These are phyloP conservation scores for Didymella keratinophila DNA, from an alignment of 2,329 filamentous ascomycete genomes.

Conservation along the genomic window DNA sequence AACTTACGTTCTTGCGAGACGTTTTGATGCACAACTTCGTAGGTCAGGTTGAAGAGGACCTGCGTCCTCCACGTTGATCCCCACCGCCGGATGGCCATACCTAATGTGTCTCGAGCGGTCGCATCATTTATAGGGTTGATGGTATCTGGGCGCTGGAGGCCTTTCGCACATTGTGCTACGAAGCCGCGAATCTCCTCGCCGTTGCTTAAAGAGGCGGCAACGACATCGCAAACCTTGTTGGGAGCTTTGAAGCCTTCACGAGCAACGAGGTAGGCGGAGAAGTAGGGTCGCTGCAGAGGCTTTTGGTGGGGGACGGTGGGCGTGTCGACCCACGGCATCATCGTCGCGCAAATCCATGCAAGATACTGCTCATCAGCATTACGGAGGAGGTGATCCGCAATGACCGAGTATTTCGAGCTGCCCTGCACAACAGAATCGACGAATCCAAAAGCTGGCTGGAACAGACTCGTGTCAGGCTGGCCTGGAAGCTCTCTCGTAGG, in stretches of 20 bases:
- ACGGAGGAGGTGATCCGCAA: slow-evolving; percentile 60
- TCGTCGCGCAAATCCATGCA: slow-evolving; percentile 77
- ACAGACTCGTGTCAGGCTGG: slow-evolving; percentile 66
- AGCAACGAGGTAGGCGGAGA: slow-evolving; percentile 68
- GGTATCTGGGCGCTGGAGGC: slow-evolving; percentile 56
- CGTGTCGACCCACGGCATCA: slow-evolving; percentile 75
- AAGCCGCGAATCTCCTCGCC: slow-evolving; percentile 68
- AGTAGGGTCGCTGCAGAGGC: slow-evolving; percentile 37
- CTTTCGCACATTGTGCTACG: slow-evolving; percentile 62
- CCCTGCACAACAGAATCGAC: slow-evolving; percentile 52
- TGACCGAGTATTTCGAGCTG: slow-evolving; percentile 46
- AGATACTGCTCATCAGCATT: slow-evolving; percentile 72
- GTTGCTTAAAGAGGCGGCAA: slow-evolving; percentile 71
- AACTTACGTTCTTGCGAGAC: slow-evolving; percentile 55
- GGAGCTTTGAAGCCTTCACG: slow-evolving; percentile 81
- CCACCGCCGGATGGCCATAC: slow-evolving; percentile 78
- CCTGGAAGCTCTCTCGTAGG: slow-evolving; percentile 63
- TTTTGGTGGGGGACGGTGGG: slow-evolving; percentile 60
- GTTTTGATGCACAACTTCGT: slow-evolving; percentile 62
- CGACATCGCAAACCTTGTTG: slow-evolving; percentile 75
- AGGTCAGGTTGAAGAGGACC: slow-evolving; percentile 71
- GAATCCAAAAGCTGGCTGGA: slow-evolving; percentile 70
- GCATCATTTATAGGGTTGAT: slow-evolving; percentile 53
- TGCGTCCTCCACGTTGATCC: slow-evolving; percentile 76
- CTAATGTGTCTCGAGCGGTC: slow-evolving; percentile 68